These are phyloP conservation scores for Puccinia sorghi DNA, from an alignment of 1,284 basidiomycete genomes.

Conservation along the genomic window DNA sequence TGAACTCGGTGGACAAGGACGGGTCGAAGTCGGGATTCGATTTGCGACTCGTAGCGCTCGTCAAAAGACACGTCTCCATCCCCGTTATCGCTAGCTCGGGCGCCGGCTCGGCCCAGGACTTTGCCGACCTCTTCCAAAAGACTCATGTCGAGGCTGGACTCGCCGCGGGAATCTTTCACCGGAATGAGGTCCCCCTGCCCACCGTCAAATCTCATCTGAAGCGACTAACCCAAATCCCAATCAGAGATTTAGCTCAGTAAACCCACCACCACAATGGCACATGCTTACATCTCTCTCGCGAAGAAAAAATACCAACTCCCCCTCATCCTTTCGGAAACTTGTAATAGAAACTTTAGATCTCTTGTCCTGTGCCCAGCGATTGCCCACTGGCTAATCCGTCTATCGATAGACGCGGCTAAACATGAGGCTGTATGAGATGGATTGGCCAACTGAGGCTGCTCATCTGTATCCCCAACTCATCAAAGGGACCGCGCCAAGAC, in stretches of 20 bases:
- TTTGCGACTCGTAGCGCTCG: conserved; percentile 74
- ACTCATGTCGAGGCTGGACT: conserved; percentile 87
- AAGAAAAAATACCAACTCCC: background rate
- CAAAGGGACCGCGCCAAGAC: too few relatives aligned
- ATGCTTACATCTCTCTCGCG: too few relatives aligned
- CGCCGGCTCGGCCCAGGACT: conserved; percentile 79
- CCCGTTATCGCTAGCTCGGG: conserved; percentile 95
- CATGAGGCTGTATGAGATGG: too few relatives aligned
- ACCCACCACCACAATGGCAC: background rate
- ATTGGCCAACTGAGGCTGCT: too few relatives aligned
- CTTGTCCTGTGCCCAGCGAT: background rate
- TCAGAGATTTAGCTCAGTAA: conserved; percentile 3
- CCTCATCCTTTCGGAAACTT: background rate
- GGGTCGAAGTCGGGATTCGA: conserved; percentile 93
- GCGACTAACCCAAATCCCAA: conserved; percentile 33
- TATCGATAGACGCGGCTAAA: too few relatives aligned
- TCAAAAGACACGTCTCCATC: conserved; percentile 75
- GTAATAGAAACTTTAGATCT: background rate
- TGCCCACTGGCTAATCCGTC: too few relatives aligned
- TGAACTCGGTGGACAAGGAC: conserved; percentile 97
- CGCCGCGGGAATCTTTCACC: conserved; percentile 97
- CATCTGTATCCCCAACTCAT: too few relatives aligned
- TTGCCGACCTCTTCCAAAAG: conserved; percentile 77
- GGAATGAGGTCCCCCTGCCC: conserved; percentile 72
- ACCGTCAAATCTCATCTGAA: conserved; percentile 59